Evolutionary conservation across 2,329 filamentous ascomycete species (phyloP), one percentile per base, ranked within the genome.

Genomic region (Colletotrichum sp.): DNA sequence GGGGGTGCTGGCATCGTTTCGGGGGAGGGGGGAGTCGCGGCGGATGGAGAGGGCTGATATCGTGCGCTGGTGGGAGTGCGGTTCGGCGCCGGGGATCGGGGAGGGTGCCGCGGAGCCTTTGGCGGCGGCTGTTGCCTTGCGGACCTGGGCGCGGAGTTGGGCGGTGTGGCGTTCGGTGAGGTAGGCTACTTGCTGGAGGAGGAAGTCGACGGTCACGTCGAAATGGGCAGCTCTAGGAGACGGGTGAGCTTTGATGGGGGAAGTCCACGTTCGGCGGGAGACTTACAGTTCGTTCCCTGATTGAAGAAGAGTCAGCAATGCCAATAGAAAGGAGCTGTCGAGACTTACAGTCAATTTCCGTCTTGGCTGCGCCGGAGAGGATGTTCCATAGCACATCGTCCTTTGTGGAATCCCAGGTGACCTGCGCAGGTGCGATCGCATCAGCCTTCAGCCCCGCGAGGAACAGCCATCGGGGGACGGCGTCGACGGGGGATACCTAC

Each of bases 141-240:
- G 92, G 88, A 98, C 95, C 85, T 98, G 96, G 25, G 94, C 96
- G 79, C 95, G 92, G 64, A 98, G 95, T 83, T 98, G 95, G 1
- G 95, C 94, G 32, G 98, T 91, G 86, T 98, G 95, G 68, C 95
- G 91, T 83, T 98, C 96, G 82, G 97, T 98, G 8, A 98, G 91
- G 91, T 96, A 98, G 84, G 95, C 96, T 78, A 96, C 96, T 85
- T 99, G 96, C 82, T 98, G 95, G 19, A 98, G 91, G 36, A 99
- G 90, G 81, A 98, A 98, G 55, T 95, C 91, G 74, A 98, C 92
- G 30, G 95, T 94, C 25, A 98, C 96, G 77, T 96, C 91, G 84
- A 98, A 98, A 61, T 91, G 89, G 68, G 91, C 88, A 63, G 95
- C 95, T 82, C 94, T 94, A 79, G 11, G 5, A 19, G 25, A 16